Conservation (phyloP, 2,329 filamentous ascomycete species). For the Fusarium coicis region DNA sequence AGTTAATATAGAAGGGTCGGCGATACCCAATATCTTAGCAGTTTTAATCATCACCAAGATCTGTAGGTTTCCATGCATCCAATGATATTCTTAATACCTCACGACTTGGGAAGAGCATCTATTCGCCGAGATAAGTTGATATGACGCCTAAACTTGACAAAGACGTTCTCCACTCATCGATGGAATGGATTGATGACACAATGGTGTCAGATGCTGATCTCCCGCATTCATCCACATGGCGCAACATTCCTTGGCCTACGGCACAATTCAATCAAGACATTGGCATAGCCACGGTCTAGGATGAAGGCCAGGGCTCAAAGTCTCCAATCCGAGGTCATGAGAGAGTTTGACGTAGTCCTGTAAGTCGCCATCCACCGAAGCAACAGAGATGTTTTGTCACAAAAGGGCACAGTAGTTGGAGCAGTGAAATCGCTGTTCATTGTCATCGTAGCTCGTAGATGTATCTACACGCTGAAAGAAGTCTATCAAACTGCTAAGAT, state of each 20-base stretch:
- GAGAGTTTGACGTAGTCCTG: not conserved
- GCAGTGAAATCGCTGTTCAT: constrained; percentile 33
- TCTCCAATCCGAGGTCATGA: not conserved
- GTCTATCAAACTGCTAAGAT: constrained; percentile 32
- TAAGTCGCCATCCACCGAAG: not conserved
- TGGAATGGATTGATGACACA: not conserved
- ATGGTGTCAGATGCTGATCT: not conserved
- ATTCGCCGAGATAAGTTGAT: not conserved
- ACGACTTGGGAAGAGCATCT: not conserved
- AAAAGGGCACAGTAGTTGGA: not conserved
- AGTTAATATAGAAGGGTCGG: not conserved
- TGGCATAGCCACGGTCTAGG: not conserved
- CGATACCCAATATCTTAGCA: constrained; percentile 18
- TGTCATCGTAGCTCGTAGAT: constrained; percentile 43
- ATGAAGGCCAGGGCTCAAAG: not conserved
- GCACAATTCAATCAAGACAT: constrained; percentile 2
- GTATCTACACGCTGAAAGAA: constrained; percentile 27
- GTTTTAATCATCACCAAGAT: not conserved
- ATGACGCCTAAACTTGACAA: not conserved
- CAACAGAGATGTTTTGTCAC: not conserved
- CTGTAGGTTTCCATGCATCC: not conserved
- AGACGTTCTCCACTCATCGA: not conserved
- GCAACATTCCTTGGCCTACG: constrained; percentile 6
- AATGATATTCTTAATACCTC: not conserved
- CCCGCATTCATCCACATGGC: not conserved